phyloP scores from a whole-genome alignment of 2,329 filamentous ascomycete genomes.

The Metarhizium sp. region DNA sequence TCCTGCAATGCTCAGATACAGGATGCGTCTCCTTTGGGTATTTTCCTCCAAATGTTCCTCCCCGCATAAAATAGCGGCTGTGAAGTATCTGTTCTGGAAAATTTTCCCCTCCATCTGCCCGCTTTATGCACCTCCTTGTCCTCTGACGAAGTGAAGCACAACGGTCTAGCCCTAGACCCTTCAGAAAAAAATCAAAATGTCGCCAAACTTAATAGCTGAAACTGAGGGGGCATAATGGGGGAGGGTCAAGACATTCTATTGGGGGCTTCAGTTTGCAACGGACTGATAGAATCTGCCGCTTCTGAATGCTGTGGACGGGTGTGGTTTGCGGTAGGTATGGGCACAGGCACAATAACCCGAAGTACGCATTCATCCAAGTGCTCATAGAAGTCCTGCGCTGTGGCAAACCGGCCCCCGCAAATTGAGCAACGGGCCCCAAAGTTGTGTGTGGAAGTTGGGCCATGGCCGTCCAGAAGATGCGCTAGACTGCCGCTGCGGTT shows the following conservation, averaged over 20 bases:
- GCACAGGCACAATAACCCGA: constrained; percentile 43
- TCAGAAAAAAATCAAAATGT: background rate
- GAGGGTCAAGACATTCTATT: background rate
- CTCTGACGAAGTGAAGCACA: background rate
- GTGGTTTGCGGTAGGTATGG: background rate
- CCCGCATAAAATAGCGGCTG: background rate
- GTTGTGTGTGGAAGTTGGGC: background rate
- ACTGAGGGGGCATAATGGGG: background rate
- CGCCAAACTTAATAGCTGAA: background rate
- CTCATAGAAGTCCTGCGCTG: constrained; percentile 94
- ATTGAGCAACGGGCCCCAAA: constrained; percentile 79
- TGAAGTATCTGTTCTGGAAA: background rate
- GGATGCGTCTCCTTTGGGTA: background rate
- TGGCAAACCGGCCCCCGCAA: constrained; percentile 68
- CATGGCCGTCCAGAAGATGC: constrained; percentile 5
- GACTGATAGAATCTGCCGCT: constrained; percentile 1
- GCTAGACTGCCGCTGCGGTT: constrained; percentile 39
- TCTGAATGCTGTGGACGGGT: constrained; percentile 1
- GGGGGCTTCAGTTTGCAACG: background rate
- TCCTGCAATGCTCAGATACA: background rate
- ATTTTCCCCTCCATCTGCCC: no score
- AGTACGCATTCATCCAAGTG: constrained; percentile 67
- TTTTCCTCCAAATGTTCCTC: background rate
- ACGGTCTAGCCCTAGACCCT: background rate
- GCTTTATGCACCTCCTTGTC: background rate